Evolutionary conservation across 805 yeast species (phyloP).

Genomic region (Saccharomycopsis fibuligera): DNA sequence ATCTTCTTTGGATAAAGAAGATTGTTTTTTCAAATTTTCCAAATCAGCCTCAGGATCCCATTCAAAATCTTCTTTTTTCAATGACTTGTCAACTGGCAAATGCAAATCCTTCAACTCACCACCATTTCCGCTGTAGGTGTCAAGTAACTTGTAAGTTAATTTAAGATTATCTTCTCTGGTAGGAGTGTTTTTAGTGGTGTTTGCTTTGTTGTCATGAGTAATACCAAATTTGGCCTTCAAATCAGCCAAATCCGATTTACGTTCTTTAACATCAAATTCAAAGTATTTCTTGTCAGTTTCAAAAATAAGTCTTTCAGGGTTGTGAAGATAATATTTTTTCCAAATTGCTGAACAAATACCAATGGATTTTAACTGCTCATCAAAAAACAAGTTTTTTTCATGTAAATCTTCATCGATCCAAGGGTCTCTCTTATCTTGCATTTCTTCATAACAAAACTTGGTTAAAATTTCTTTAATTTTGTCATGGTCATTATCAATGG

Average conservation of each 20-base stretch:
- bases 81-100: slow-evolving; percentile 6
- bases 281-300: slow-evolving; percentile 27
- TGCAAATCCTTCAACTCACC: slow-evolving; percentile 14
- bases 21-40: slow-evolving; percentile 5
- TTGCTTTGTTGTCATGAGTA: neutral
- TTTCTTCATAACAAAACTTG: slow-evolving; percentile 23
- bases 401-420: slow-evolving; percentile 25
- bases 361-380: slow-evolving; percentile 26
- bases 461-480: slow-evolving; percentile 9
- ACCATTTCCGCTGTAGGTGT: slow-evolving; percentile 13
- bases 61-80: slow-evolving; percentile 10
- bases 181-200: neutral
- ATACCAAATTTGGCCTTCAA: slow-evolving; percentile 1
- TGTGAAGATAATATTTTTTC: slow-evolving; percentile 25
- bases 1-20: slow-evolving; percentile 23
- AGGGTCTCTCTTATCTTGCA: slow-evolving; percentile 22
- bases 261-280: slow-evolving; percentile 24
- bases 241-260: slow-evolving; percentile 19
- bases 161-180: slow-evolving; percentile 15
- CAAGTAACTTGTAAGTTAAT: slow-evolving; percentile 2
- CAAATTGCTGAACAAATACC: slow-evolving; percentile 28
- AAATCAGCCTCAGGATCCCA: slow-evolving; percentile 19
- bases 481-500: slow-evolving; percentile 9
- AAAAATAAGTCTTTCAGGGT: slow-evolving; percentile 27
- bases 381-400: slow-evolving; percentile 17